Evolutionary conservation across 2,329 filamentous ascomycete genomes (phyloP).

Genomic region (Iodosphaeria phyllophila): DNA sequence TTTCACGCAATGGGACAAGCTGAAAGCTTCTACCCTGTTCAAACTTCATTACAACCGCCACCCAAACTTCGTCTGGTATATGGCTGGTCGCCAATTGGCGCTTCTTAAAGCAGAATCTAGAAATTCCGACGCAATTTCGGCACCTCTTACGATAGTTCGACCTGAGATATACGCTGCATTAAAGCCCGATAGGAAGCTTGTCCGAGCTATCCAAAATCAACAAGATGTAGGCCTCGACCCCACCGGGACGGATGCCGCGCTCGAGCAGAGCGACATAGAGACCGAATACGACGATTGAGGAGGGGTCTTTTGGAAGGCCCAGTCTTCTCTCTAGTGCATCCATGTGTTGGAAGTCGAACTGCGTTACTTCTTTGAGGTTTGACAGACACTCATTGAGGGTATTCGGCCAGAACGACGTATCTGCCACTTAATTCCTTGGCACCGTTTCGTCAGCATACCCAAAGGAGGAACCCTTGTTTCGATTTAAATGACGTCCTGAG

Average conservation of each 20-base stretch:
- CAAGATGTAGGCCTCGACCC: not conserved
- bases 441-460: no score
- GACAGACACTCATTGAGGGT: no score
- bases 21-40: constrained; percentile 1
- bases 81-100: constrained; percentile 1
- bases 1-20: constrained; percentile 1
- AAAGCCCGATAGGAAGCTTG: constrained; percentile 15
- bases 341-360: no score
- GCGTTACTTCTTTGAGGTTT: no score
- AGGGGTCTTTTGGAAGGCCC: no score
- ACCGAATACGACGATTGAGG: no score
- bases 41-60: not conserved
- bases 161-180: constrained; percentile 15
- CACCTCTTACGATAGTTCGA: not conserved
- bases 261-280: not conserved
- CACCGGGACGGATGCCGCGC: not conserved
- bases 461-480: no score
- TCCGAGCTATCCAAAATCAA: not conserved
- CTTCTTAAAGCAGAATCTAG: not conserved
- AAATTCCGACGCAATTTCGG: not conserved
- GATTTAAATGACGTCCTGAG: no score
- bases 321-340: no score
- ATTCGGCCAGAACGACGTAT: no score
- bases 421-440: no score
- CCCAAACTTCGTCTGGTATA: constrained; percentile 1